Conservation (phyloP, 140 eudicot genomes). For the Flaveria floridana region DNA sequence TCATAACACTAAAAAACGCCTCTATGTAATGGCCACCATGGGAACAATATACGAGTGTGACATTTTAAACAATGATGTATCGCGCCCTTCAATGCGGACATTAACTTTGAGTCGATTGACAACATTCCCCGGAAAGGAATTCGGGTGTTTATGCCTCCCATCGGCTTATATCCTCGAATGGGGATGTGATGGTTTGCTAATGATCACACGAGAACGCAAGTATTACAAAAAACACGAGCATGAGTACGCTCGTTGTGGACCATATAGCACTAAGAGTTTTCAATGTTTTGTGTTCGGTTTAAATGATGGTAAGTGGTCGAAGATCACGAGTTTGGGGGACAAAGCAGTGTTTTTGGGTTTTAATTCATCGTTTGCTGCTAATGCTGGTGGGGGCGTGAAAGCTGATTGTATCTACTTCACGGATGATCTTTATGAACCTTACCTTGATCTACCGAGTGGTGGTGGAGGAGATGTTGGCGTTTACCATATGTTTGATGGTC, state of each 20-base stretch:
- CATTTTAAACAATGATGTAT: constrained; percentile 10
- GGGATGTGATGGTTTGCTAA: constrained; percentile 25
- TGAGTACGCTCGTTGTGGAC: constrained; percentile 22
- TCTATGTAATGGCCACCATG: constrained; percentile 16
- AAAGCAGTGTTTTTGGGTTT: constrained; percentile 33
- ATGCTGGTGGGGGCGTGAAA: constrained; percentile 29
- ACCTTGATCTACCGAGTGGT: constrained; percentile 30
- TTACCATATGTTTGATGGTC: constrained; percentile 32
- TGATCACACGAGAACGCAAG: constrained; percentile 32
- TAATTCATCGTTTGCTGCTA: constrained; percentile 28
- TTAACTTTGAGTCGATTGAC: constrained; percentile 16
- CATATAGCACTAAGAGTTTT: constrained; percentile 27
- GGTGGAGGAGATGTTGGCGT: constrained; percentile 36
- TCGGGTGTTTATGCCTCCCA: constrained; percentile 6
- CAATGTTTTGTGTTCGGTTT: constrained; percentile 24
- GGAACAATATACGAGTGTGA: constrained; percentile 31
- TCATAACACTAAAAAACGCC: constrained; percentile 25
- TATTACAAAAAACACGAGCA: constrained; percentile 20
- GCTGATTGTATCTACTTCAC: constrained; percentile 30
- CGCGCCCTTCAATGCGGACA: neutral
- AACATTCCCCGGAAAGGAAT: constrained; percentile 24
- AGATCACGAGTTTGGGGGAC: constrained; percentile 22
- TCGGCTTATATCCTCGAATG: constrained; percentile 36
- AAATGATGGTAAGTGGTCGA: constrained; percentile 33
- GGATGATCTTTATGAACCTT: constrained; percentile 37